Evolutionary conservation across 495 filamentous ascomycete genomes (phyloP).

Genomic region (Penicillium chermesinum): DNA sequence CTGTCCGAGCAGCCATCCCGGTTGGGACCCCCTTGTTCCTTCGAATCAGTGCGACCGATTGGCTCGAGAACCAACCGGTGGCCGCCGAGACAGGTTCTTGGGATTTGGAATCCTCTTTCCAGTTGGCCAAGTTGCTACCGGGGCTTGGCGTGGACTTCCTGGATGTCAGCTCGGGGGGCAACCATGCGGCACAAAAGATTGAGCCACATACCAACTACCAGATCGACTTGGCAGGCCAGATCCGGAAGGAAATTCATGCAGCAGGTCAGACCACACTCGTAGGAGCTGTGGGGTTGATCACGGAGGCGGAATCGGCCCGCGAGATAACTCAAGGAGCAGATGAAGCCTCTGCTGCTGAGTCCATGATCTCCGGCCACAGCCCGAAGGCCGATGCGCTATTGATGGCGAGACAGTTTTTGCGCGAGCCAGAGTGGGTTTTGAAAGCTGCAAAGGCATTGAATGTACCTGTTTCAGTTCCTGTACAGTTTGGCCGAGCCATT

Average conservation of each 20-base stretch:
- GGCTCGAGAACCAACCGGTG: slow-evolving; percentile 54
- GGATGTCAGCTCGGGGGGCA: slow-evolving; percentile 69
- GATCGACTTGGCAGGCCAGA: slow-evolving; percentile 53
- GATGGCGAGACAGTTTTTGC: slow-evolving; percentile 57
- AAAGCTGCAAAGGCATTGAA: slow-evolving; percentile 54
- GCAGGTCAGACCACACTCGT: slow-evolving; percentile 54
- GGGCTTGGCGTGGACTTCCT: slow-evolving; percentile 66
- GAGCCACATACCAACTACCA: slow-evolving; percentile 54
- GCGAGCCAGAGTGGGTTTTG: slow-evolving; percentile 64
- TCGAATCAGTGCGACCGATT: slow-evolving; percentile 67
- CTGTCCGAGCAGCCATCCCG: slow-evolving; percentile 55
- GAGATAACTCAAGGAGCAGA: slow-evolving; percentile 51
- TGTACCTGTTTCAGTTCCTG: slow-evolving; percentile 50
- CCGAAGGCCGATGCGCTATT: slow-evolving; percentile 61
- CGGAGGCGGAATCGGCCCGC: slow-evolving; percentile 54
- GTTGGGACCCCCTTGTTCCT: slow-evolving; percentile 58
- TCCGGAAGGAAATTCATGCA: slow-evolving; percentile 52
- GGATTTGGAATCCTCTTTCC: slow-evolving; percentile 57
- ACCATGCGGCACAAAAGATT: slow-evolving; percentile 57
- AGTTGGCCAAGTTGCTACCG: slow-evolving; percentile 59
- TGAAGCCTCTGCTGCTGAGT: slow-evolving; percentile 39
- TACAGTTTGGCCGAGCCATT: slow-evolving; percentile 42
- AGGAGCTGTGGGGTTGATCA: slow-evolving; percentile 72
- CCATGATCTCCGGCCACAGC: slow-evolving; percentile 24
- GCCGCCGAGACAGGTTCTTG: slow-evolving; percentile 51